A percentile compares a stretch with the other conserved stretches of the same genome.
Evolutionary conservation across 1,284 basidiomycete species (phyloP).

Genomic region (Rhodotorula sp.): DNA sequence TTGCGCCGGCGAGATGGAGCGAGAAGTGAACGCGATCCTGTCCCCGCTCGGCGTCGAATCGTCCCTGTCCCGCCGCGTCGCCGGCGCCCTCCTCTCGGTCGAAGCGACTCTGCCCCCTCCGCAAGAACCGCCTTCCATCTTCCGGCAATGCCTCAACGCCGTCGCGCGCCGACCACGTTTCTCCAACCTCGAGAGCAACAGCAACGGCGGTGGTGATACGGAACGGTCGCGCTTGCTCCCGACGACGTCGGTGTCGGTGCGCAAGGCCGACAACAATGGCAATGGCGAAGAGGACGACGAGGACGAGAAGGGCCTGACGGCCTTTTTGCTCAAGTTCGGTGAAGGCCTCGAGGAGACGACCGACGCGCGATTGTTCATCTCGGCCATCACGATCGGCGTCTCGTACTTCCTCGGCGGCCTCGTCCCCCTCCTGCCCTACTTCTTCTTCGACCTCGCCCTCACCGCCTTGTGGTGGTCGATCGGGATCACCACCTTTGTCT

Average conservation of each 20-base stretch:
- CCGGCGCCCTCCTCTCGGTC: conserved; percentile 61
- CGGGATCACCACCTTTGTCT: conserved; percentile 56
- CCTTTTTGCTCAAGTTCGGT: conserved; percentile 90
- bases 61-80: conserved; percentile 72
- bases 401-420: conserved; percentile 41
- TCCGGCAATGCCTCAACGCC: conserved; percentile 34
- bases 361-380: conserved; percentile 66
- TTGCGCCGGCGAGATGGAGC: conserved; percentile 91
- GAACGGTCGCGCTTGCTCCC: conserved; percentile 29
- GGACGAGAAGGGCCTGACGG: conserved; percentile 74
- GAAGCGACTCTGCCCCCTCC: conserved; percentile 38
- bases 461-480: conserved; percentile 61
- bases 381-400: conserved; percentile 87
- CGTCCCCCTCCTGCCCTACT: conserved; percentile 79
- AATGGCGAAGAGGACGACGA: conserved; percentile 62
- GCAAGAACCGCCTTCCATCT: conserved; percentile 32
- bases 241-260: not conserved
- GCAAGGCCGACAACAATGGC: not conserved
- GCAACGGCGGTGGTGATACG: conserved; percentile 1
- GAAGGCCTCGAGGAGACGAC: conserved; percentile 87
- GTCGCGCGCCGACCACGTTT: conserved; percentile 41
- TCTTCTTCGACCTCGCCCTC: conserved; percentile 65
- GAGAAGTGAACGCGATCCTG: conserved; percentile 85
- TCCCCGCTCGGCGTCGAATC: conserved; percentile 86
- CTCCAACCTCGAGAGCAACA: conserved; percentile 4